A percentile compares a stretch with the other conserved stretches of the same genome.
phyloP scores from a whole-genome alignment of 2,329 filamentous ascomycete species.

The Iodosphaeria phyllophila region DNA sequence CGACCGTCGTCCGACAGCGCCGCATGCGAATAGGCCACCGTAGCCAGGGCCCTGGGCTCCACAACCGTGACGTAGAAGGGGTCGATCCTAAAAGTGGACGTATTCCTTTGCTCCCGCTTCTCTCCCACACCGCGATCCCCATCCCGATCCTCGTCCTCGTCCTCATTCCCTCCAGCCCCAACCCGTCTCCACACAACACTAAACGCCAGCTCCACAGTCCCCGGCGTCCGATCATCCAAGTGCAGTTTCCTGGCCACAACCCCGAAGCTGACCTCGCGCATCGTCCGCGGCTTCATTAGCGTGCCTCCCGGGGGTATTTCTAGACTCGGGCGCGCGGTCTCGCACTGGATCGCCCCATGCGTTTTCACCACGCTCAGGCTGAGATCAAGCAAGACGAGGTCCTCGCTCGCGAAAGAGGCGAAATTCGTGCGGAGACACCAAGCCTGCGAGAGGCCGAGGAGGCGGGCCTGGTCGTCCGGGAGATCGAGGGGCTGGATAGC shows the following conservation, averaged over 20 bases:
- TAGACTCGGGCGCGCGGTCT: slow-evolving; percentile 20
- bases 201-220: slow-evolving; percentile 57
- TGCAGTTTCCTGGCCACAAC: slow-evolving; percentile 57
- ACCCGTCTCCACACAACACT: slow-evolving; percentile 70
- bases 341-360: slow-evolving; percentile 44
- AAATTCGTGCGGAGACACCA: slow-evolving; percentile 63
- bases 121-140: too few species aligned
- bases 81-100: slow-evolving; percentile 56
- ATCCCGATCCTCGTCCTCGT: too few species aligned
- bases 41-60: slow-evolving; percentile 69
- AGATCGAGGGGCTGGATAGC: slow-evolving; percentile 19
- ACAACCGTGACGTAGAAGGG: slow-evolving; percentile 63
- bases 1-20: too few species aligned
- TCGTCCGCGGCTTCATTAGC: slow-evolving; percentile 42
- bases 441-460: slow-evolving; percentile 52
- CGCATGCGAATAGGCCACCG: slow-evolving; percentile 24
- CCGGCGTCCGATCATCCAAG: slow-evolving; percentile 65
- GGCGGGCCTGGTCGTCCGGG: slow-evolving; percentile 10
- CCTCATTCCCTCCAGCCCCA: too few species aligned
- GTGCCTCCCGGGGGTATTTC: slow-evolving; percentile 21
- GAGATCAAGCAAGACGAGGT: slow-evolving; percentile 44
- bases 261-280: slow-evolving; percentile 55
- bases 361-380: slow-evolving; percentile 40
- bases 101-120: slow-evolving; percentile 43
- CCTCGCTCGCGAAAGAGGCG: slow-evolving; percentile 60